These are phyloP conservation scores for Lavandula angustifolia DNA, from an alignment of 257 asterid species.

Conservation along the genomic window DNA sequence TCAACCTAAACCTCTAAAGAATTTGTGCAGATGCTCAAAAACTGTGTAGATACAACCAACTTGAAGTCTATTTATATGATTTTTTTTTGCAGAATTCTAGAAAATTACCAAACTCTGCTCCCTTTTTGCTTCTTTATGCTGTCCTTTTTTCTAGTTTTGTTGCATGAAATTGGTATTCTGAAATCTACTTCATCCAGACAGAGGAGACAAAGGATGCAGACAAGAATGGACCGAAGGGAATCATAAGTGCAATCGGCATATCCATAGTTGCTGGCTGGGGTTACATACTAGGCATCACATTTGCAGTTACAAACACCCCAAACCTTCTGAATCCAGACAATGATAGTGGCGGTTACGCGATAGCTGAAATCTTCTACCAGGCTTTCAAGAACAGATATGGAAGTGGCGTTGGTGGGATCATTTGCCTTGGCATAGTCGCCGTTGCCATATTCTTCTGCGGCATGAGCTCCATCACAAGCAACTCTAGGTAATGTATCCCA, in stretches of 20 bases:
- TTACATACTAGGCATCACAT: constrained; percentile 85
- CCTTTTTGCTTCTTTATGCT: neutral
- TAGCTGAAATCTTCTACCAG: constrained; percentile 80
- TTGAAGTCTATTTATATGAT: neutral
- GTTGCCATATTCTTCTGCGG: constrained; percentile 95
- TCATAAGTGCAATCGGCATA: constrained; percentile 90
- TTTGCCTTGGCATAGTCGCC: constrained; percentile 67
- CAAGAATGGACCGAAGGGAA: constrained; percentile 83
- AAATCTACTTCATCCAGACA: constrained; percentile 50
- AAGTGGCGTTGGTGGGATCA: constrained; percentile 73
- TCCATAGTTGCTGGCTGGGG: constrained; percentile 94
- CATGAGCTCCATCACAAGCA: constrained; percentile 93
- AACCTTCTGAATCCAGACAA: constrained; percentile 60
- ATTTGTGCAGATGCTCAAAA: neutral
- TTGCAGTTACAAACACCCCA: constrained; percentile 81
- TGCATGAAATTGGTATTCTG: neutral
- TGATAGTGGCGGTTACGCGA: constrained; percentile 92
- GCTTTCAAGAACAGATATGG: constrained; percentile 80
- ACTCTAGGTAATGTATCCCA: constrained; percentile 63
- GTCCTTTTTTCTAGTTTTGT: no score
- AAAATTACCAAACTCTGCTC: neutral
- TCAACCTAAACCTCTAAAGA: neutral
- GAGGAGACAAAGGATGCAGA: constrained; percentile 95
- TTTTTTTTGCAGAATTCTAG: neutral
- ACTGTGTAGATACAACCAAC: no score